These are phyloP conservation scores for Clonostachys byssicola DNA, from an alignment of 2,329 filamentous ascomycete genomes.

Conservation along the genomic window DNA sequence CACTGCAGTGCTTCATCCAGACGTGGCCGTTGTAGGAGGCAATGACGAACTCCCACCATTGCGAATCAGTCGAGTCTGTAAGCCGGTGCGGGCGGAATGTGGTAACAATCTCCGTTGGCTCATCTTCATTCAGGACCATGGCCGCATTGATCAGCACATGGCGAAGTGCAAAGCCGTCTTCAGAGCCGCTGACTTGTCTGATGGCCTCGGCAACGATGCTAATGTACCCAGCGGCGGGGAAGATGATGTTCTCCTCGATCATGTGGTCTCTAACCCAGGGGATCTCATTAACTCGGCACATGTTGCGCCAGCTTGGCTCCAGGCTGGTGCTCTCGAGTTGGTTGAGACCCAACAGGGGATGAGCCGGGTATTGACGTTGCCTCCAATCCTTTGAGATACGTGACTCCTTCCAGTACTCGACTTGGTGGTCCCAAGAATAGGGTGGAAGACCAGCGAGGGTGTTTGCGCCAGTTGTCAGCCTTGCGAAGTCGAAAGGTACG, in stretches of 20 bases:
- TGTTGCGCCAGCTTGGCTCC: slow-evolving; percentile 11
- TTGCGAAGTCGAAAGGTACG: background rate
- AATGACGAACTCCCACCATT: background rate
- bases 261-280: slow-evolving; percentile 23
- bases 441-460: slow-evolving; percentile 18
- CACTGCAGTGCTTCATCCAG: background rate
- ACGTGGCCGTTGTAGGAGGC: background rate
- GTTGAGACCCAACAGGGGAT: slow-evolving; percentile 16
- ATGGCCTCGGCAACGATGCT: slow-evolving; percentile 17
- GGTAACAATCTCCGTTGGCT: background rate
- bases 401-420: slow-evolving; percentile 19
- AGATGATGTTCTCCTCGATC: slow-evolving; percentile 17
- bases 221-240: slow-evolving; percentile 29
- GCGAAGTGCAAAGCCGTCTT: background rate
- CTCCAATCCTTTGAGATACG: slow-evolving; percentile 4
- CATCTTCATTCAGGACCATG: background rate
- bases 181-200: background rate
- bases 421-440: slow-evolving; percentile 34
- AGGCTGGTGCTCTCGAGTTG: background rate
- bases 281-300: slow-evolving; percentile 9
- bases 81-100: background rate
- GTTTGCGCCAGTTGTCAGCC: background rate
- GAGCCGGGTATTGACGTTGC: slow-evolving; percentile 4
- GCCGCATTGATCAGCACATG: background rate
- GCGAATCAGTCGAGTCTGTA: background rate